Evolutionary conservation across 2,329 filamentous ascomycete species (phyloP).

Genomic region (Bertia moriformis): DNA sequence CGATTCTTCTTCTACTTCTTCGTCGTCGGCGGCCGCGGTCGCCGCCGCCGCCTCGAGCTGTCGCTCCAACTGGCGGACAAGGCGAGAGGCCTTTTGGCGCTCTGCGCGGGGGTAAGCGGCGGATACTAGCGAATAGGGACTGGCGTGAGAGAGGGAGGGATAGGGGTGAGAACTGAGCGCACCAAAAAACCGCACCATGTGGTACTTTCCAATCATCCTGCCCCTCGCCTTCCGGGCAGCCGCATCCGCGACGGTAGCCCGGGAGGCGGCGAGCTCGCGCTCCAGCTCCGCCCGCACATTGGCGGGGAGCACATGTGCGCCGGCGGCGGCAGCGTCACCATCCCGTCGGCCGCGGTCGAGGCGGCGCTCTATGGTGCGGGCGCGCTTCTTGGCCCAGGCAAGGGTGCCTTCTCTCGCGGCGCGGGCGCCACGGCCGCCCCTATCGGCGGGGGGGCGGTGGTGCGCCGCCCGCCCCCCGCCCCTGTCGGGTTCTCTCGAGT

Average conservation of each 20-base stretch:
- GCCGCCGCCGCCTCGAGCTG: slow-evolving; percentile 35
- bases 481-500: no score
- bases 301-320: no score
- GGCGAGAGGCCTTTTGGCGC: slow-evolving; percentile 56
- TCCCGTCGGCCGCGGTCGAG: slow-evolving; percentile 38
- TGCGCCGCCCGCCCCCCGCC: no score
- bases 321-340: no score
- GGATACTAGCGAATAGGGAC: neutral
- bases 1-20: no score
- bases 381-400: slow-evolving; percentile 56
- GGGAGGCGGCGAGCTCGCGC: slow-evolving; percentile 53
- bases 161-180: slow-evolving; percentile 13
- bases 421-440: no score
- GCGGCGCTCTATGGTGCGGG: slow-evolving; percentile 53
- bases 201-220: slow-evolving; percentile 65
- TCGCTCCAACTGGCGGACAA: slow-evolving; percentile 49
- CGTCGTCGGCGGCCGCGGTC: slow-evolving; percentile 33
- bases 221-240: slow-evolving; percentile 45
- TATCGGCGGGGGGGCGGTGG: no score
- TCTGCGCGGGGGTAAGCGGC: slow-evolving; percentile 36
- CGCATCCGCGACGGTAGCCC: slow-evolving; percentile 45
- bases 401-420: slow-evolving; percentile 30
- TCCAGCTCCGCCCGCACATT: slow-evolving; percentile 56
- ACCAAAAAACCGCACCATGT: slow-evolving; percentile 79
- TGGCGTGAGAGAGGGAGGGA: slow-evolving; percentile 1